These are phyloP conservation scores for Neoscytalidium dimidiatum DNA, from an alignment of 2,329 filamentous ascomycete species.

Conservation along the genomic window DNA sequence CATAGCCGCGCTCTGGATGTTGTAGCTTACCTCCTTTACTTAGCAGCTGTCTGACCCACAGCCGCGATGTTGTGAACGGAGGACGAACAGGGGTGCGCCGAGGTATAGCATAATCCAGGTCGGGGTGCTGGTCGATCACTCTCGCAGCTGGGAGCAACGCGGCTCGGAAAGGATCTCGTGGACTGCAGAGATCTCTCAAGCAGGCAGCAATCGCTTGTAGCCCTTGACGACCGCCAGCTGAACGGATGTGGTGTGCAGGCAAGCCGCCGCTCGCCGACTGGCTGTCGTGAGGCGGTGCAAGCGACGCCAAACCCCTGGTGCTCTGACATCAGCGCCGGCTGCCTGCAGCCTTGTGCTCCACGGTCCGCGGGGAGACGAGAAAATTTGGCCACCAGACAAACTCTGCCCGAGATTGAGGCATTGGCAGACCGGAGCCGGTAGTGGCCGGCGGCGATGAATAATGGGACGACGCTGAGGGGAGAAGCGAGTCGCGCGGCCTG, in stretches of 20 bases:
- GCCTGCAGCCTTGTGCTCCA: background rate
- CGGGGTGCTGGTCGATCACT: background rate
- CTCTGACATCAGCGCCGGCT: conserved; percentile 8
- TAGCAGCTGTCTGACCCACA: background rate
- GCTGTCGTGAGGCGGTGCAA: background rate
- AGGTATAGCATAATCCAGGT: background rate
- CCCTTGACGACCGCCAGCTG: background rate
- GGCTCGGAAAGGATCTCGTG: background rate
- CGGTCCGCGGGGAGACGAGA: background rate
- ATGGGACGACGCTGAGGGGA: background rate
- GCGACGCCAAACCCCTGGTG: background rate
- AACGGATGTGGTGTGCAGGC: background rate
- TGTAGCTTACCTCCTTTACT: conserved; percentile 6
- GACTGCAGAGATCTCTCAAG: background rate
- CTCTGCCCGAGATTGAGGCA: background rate
- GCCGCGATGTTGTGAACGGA: background rate
- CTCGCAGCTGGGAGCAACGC: background rate
- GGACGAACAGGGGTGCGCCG: background rate
- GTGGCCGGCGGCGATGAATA: background rate
- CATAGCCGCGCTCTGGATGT: conserved; percentile 3
- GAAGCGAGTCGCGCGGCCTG: background rate
- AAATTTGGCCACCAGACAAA: no score
- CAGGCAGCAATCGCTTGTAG: background rate
- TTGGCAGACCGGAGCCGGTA: background rate
- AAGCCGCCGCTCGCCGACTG: background rate